Evolutionary conservation across 345 rosid species (phyloP), one percentile per base, ranked within the genome.

Genomic region (Kandelia obovata): DNA sequence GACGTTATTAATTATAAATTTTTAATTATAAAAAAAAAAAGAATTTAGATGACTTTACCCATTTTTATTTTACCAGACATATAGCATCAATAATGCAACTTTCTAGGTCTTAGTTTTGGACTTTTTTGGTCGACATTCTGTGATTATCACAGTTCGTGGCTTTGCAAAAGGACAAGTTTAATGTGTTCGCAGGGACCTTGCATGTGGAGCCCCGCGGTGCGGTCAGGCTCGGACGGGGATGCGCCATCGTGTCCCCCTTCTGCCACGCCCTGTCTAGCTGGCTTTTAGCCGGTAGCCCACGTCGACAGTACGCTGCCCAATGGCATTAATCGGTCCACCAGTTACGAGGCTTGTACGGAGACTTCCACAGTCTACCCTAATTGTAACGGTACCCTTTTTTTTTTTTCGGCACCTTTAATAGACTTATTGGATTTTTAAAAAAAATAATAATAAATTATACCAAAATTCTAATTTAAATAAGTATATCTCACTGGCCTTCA

Each of bases 141-240:
- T 52, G 58, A 31, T 49, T 58, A 7, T 61, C 75, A 68, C 20
- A 25, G 13, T 5, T 9, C 4, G 46, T 9, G 13, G 26, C 55
- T 11, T 19, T 8, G 28, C 30, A 64, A 27, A 35, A 26, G 61
- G 70, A 60, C 51, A 61, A 47, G 8, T 34, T 61, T 35, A 70
- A 23, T 39, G 19, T 15, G 20, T 11, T 26, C 9, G 6, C 27
- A 26, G 34, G 5, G 35, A 16, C 63, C 60, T 65, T 27, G 75
- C 74, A 26, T 13, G 5, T 1, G 64, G 61, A 51, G 67, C 68
- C 67, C 26, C 9, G 35, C 49, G 68, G 75, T 64, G 72, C 65
- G 37, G 72, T 37, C 61, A 25, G 81, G 61, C 68, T 57, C 77
- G 64, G 34, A 61, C 77, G 70, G 31, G 70, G 17, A 71, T 9